Conservation (phyloP, 495 filamentous ascomycete genomes). For the Diplogelasinospora grovesii region DNA sequence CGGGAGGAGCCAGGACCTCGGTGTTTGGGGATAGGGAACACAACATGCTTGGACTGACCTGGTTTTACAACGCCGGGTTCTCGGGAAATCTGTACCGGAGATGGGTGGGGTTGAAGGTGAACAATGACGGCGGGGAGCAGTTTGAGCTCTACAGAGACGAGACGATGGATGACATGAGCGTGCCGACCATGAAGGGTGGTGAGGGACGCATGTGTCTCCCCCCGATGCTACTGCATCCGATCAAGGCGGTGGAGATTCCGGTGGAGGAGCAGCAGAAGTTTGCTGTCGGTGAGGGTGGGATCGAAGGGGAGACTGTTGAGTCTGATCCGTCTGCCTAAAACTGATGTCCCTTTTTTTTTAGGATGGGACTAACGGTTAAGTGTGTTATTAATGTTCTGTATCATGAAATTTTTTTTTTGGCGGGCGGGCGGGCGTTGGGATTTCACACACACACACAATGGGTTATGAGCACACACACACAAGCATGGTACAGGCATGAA, state of each 20-base stretch:
- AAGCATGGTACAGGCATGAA: too few relatives aligned
- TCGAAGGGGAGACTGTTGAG: slow-evolving; percentile 19
- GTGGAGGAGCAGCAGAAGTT: slow-evolving; percentile 60
- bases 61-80: slow-evolving; percentile 92
- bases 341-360: not conserved
- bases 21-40: slow-evolving; percentile 85
- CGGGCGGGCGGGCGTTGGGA: too few relatives aligned
- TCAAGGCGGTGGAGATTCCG: slow-evolving; percentile 78
- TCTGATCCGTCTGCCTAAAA: slow-evolving; percentile 32
- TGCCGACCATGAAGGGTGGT: slow-evolving; percentile 44
- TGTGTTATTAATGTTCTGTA: too few relatives aligned
- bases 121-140: slow-evolving; percentile 81
- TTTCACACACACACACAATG: too few relatives aligned
- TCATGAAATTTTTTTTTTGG: too few relatives aligned
- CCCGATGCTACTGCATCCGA: slow-evolving; percentile 85
- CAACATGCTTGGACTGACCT: slow-evolving; percentile 80
- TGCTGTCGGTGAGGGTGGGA: slow-evolving; percentile 20
- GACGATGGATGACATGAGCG: slow-evolving; percentile 41
- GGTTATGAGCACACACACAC: too few relatives aligned
- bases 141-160: slow-evolving; percentile 57
- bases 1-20: slow-evolving; percentile 59
- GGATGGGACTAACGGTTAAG: too few relatives aligned
- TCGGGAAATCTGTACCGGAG: slow-evolving; percentile 74
- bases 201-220: slow-evolving; percentile 91
- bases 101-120: slow-evolving; percentile 80